Base-by-base conservation (phyloP, 2,329 filamentous ascomycete genomes). In the Alternaria postmessia region DNA sequence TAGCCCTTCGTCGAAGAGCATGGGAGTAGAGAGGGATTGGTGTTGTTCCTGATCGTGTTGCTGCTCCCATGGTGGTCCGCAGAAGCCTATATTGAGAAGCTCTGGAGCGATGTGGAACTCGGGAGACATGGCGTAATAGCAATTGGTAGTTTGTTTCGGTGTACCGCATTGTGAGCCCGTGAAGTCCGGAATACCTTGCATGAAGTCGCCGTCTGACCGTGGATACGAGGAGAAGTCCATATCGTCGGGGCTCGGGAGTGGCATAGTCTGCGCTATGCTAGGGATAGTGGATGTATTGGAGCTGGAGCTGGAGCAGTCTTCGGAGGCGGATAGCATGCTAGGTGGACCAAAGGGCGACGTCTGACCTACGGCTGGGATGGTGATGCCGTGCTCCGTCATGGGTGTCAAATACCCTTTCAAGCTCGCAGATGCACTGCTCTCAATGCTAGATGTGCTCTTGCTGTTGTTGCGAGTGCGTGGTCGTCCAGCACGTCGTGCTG, bases 401-500 rank as follows among this genome's bases (percentile, higher is more conserved):
- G 55, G 34, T 26, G 32, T 26, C 24, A 34, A 28, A 41, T 58
- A 22, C 7, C 18, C 18, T 46, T 58, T 47, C 20, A 22, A 34
- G 16, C 24, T 58, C 14, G 55, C 20, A 8, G 55, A 34, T 34
- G 32, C 41, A 32, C 20, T 47, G 32, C 36, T 39, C 5, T 32
- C 42, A 11, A 22, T 5, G 18, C 34, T 9, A 22, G 24, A 24
- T 12, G 55, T 38, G 55, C 24, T 41, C 41, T 58, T 58, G 48
- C 26, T 54, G 24, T 42, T 46, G 18, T 58, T 58, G 30, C 55
- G 55, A 28, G 55, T 58, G 39, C 55, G 55, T 32, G 55, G 55
- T 46, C 55, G 55, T 32, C 55, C 55, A 6, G 48, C 55, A 32
- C 55, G 55, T n/a, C 49, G 51, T 16, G 55, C 55, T 30, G 55